These are phyloP conservation scores for Colletotrichum sp. DNA, from an alignment of 2,329 filamentous ascomycete genomes.

Conservation along the genomic window DNA sequence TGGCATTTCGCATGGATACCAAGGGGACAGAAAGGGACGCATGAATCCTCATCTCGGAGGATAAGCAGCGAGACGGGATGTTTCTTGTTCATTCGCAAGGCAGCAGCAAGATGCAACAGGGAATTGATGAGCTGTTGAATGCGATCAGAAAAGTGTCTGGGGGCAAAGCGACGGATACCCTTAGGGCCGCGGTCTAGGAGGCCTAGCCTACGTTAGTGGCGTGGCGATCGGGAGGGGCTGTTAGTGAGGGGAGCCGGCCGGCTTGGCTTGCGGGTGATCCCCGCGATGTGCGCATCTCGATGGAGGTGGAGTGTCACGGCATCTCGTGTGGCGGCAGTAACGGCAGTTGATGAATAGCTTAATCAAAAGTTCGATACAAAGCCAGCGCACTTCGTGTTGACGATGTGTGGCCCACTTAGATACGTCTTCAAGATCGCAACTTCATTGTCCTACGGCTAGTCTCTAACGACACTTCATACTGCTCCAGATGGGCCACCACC, in stretches of 20 bases:
- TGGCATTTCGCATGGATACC: neutral
- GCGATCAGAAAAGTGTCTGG: neutral
- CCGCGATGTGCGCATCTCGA: neutral
- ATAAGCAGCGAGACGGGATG: neutral
- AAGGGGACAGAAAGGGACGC: neutral
- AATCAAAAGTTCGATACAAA: neutral
- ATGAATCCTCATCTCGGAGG: neutral
- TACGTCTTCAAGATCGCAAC: neutral
- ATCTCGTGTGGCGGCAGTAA: neutral
- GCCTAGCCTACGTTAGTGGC: conserved; percentile 7
- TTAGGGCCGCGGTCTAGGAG: neutral
- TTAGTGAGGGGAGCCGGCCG: neutral
- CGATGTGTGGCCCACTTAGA: neutral
- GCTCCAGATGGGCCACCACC: too few relatives aligned
- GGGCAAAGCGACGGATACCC: neutral
- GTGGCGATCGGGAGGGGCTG: conserved; percentile 17
- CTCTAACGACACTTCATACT: neutral
- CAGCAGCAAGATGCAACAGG: neutral
- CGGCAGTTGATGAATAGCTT: neutral
- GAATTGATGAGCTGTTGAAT: neutral
- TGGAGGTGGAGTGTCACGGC: neutral
- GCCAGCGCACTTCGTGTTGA: neutral
- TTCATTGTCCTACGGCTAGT: neutral
- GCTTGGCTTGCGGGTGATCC: neutral
- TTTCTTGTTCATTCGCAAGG: neutral